phyloP scores from a whole-genome alignment of 2,329 filamentous ascomycete genomes.

The Fusarium burgessii region DNA sequence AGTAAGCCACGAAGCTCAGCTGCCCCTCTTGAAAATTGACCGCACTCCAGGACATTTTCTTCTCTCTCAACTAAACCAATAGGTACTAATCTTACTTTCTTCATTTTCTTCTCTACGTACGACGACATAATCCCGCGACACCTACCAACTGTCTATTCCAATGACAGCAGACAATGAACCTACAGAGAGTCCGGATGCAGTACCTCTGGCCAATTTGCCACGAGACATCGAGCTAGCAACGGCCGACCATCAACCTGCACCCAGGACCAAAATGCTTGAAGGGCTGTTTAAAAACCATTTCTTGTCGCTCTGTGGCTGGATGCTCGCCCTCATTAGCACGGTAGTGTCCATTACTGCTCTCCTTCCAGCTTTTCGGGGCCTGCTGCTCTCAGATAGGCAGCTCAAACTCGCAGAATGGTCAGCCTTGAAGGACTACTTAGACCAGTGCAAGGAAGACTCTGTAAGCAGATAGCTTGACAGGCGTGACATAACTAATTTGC shows the following conservation, averaged over 20 bases:
- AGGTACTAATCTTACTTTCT: background rate
- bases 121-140: too few species aligned
- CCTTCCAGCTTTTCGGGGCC: background rate
- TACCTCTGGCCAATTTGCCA: too few species aligned
- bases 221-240: background rate
- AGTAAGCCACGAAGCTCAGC: background rate
- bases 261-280: background rate
- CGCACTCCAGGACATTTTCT: background rate
- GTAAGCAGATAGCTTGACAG: background rate
- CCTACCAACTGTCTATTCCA: too few species aligned
- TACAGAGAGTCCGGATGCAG: background rate
- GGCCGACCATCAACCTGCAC: background rate
- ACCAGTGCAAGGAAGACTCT: background rate
- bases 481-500: background rate
- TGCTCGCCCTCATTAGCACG: background rate
- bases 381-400: background rate
- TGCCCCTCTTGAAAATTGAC: background rate
- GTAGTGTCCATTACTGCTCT: background rate
- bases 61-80: background rate
- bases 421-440: background rate
- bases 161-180: background rate
- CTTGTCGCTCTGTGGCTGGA: background rate
- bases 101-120: too few species aligned
- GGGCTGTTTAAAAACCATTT: background rate
- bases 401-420: background rate